Base-by-base conservation (phyloP, 78 protist genomes). In the Speleostelium caveatum region DNA sequence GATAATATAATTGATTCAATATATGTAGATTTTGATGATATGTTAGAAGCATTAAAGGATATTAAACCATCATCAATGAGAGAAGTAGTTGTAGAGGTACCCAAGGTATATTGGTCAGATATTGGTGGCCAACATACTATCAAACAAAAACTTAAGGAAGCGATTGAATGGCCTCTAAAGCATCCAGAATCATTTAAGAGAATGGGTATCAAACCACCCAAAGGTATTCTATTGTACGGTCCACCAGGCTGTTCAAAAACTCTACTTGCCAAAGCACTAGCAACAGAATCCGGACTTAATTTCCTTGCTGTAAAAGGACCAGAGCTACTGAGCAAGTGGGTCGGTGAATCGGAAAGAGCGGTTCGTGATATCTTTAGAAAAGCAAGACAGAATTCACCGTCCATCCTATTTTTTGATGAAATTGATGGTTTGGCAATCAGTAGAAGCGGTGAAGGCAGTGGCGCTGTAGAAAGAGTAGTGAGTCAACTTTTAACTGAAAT, bases 161-260 rank as follows among this genome's bases (percentile, higher is more conserved):
- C 97, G 0, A 95, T 98, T 16, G 98, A 96, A 28, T 97, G 98
- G 99, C 99, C 99, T n/a, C 16, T 97, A 17, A 77, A 26, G 67
- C 89, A 92, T 55, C 95, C 99, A 16, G 96, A 85, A 19, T 86
- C 95, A 14, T 98, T 98, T 39, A 28, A 8, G n/a, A 56, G 95
- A 8, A 36, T 98, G 75, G 98, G 97, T 38, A 94, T 99, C n/a
- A 66, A 77, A 16, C 98, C 99, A 3, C 99, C 99, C 5, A 63
- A 72, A 22, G 99, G 98, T 45, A 67, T 98, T 19, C 86, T 98
- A 36, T 62, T 98, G 42, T 97, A 95, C 68, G 99, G 99, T 6
- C 99, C 99, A 38, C 99, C 99, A 2, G 99, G 99, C 22, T 93
- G 97, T 87, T 42, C 93, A 30, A 98, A 98, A 80, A 98, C 99